Evolutionary conservation across 164 flowering plant species (phyloP).

Genomic region (Aristolochia fimbriata): DNA sequence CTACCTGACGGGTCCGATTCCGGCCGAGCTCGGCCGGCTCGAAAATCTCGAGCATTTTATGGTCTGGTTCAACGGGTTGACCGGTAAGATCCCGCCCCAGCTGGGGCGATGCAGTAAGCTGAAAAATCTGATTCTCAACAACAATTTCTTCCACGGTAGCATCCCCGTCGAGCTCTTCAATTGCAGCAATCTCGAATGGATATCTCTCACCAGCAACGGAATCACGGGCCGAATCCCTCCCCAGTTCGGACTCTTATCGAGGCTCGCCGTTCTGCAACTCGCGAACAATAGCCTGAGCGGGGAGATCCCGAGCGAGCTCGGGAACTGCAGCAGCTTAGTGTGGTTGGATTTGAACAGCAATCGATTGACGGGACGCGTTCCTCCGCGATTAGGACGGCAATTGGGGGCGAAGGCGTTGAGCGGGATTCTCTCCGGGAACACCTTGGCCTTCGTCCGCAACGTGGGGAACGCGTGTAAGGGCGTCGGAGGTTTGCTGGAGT

Average conservation of each 20-base stretch:
- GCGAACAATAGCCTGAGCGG: constrained; percentile 70
- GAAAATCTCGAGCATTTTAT: constrained; percentile 67
- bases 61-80: constrained; percentile 78
- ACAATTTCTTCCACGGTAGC: constrained; percentile 48
- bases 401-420: constrained; percentile 46
- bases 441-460: constrained; percentile 67
- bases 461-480: constrained; percentile 86
- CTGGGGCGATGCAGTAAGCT: constrained; percentile 56
- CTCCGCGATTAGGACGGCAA: constrained; percentile 66
- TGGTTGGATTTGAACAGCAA: constrained; percentile 84
- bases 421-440: constrained; percentile 74
- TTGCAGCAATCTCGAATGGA: constrained; percentile 71
- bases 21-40: constrained; percentile 54
- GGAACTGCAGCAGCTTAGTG: constrained; percentile 70
- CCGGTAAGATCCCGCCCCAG: constrained; percentile 66
- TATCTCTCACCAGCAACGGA: constrained; percentile 71
- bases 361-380: constrained; percentile 60
- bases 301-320: constrained; percentile 56
- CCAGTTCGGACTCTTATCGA: constrained; percentile 44
- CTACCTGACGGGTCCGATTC: constrained; percentile 69
- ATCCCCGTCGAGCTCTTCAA: constrained; percentile 57
- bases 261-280: constrained; percentile 76
- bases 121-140: constrained; percentile 69
- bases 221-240: constrained; percentile 53
- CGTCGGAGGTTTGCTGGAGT: constrained; percentile 82